A percentile compares a stretch with the other conserved stretches of the same genome.
These are phyloP conservation scores for Cyberlindnera amylophila DNA, from an alignment of 805 yeast species.

Conservation along the genomic window DNA sequence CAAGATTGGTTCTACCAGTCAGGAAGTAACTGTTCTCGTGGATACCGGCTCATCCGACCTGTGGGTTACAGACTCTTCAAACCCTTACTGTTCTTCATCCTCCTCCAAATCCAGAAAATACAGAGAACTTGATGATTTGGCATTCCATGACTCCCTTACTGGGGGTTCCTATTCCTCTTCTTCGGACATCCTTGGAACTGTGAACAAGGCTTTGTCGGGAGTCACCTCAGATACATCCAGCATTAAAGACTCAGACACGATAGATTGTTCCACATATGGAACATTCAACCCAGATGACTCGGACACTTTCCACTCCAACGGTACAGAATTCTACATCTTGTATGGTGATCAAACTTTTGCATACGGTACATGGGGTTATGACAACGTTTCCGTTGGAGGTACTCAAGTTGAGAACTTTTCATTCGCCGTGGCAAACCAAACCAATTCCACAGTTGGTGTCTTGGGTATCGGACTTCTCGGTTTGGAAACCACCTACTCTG, in stretches of 20 bases:
- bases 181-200: not conserved
- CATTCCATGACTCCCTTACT: not conserved
- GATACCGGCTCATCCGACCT: conserved; percentile 79
- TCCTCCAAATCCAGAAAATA: conserved; percentile 5
- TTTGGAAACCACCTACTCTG: conserved; percentile 58
- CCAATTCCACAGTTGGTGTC: conserved; percentile 65
- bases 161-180: not conserved
- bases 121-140: conserved; percentile 15
- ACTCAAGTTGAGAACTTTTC: conserved; percentile 49
- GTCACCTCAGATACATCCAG: not conserved
- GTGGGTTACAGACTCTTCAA: conserved; percentile 53
- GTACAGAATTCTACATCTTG: conserved; percentile 37
- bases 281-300: conserved; percentile 35
- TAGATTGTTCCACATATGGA: conserved; percentile 39
- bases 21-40: conserved; percentile 51
- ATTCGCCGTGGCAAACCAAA: conserved; percentile 68
- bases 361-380: conserved; percentile 41
- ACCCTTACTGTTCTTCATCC: conserved; percentile 39
- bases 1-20: conserved; percentile 54
- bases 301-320: conserved; percentile 30
- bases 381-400: conserved; percentile 53
- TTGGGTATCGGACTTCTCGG: conserved; percentile 70
- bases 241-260: conserved; percentile 7
- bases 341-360: conserved; percentile 47
- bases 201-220: not conserved